Conservation (phyloP, 257 asterid species). For the Solanum corneliomulleri region DNA sequence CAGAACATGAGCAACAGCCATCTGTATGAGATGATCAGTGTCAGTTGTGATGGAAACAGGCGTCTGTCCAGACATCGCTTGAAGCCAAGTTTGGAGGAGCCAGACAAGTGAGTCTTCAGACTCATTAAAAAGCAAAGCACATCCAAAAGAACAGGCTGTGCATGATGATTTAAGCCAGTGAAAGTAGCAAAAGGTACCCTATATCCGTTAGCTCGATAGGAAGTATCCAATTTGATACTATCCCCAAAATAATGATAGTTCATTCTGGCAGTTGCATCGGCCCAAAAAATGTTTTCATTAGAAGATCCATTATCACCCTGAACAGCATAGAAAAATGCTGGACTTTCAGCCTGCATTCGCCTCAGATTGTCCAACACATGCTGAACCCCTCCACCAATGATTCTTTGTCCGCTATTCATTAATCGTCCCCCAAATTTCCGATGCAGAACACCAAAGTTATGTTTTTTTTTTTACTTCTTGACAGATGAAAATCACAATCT, state of each 20-base stretch:
- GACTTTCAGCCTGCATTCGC: slow-evolving; percentile 48
- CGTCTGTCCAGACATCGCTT: slow-evolving; percentile 43
- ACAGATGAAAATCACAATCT: not conserved
- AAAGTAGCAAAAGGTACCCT: slow-evolving; percentile 54
- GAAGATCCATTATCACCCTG: slow-evolving; percentile 45
- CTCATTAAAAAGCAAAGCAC: slow-evolving; percentile 60
- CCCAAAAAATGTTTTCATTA: slow-evolving; percentile 58
- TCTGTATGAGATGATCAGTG: slow-evolving; percentile 47
- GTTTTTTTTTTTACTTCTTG: not conserved
- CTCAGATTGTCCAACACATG: slow-evolving; percentile 51
- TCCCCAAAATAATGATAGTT: slow-evolving; percentile 66
- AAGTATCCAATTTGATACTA: slow-evolving; percentile 54
- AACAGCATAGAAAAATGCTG: slow-evolving; percentile 49
- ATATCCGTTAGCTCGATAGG: slow-evolving; percentile 26
- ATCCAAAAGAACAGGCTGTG: slow-evolving; percentile 71
- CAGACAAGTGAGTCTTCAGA: slow-evolving; percentile 47
- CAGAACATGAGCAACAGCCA: slow-evolving; percentile 53
- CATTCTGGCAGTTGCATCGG: slow-evolving; percentile 36
- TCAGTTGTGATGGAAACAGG: slow-evolving; percentile 65
- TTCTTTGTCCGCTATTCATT: slow-evolving; percentile 24
- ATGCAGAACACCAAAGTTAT: not conserved
- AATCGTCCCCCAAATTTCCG: not conserved
- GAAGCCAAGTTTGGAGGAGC: slow-evolving; percentile 73
- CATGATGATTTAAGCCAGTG: slow-evolving; percentile 83
- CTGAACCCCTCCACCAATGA: slow-evolving; percentile 36